Evolutionary conservation across 148 eudicot species (phyloP).

Genomic region (Camellia granthamiana): DNA sequence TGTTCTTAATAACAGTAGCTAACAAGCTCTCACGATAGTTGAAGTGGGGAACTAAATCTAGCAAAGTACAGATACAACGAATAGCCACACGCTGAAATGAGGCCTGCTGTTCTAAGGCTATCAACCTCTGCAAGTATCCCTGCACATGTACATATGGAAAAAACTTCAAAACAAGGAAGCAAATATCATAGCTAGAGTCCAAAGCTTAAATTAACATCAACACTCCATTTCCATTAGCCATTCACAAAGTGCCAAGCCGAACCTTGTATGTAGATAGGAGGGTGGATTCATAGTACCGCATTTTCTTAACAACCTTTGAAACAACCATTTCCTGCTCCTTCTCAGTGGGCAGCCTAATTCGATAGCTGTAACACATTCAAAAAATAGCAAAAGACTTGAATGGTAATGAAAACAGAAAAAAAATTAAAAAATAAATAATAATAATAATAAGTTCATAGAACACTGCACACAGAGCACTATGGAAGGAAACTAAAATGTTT

Average conservation of each 20-base stretch:
- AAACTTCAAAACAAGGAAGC: neutral
- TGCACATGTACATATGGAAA: slow-evolving; percentile 19
- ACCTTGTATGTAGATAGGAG: slow-evolving; percentile 86
- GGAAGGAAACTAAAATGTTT: slow-evolving; percentile 5
- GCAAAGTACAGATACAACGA: slow-evolving; percentile 81
- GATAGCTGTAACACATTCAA: slow-evolving; percentile 52
- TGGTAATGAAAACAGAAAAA: slow-evolving; percentile 5
- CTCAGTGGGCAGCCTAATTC: slow-evolving; percentile 93
- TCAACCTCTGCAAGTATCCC: slow-evolving; percentile 73
- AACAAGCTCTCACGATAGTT: slow-evolving; percentile 79
- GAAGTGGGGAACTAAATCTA: slow-evolving; percentile 89
- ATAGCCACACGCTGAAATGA: slow-evolving; percentile 62
- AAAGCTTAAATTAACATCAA: neutral
- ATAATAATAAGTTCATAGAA: neutral
- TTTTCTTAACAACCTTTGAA: slow-evolving; percentile 77
- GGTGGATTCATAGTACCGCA: slow-evolving; percentile 76
- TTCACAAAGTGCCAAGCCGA: slow-evolving; percentile 10
- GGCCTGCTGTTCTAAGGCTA: slow-evolving; percentile 44
- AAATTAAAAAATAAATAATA: neutral
- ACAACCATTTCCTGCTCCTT: slow-evolving; percentile 83
- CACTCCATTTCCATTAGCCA: neutral
- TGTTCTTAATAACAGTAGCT: slow-evolving; percentile 62
- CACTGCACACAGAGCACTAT: neutral
- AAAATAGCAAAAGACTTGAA: slow-evolving; percentile 5
- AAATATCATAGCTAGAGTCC: neutral